A percentile compares a stretch with the other conserved stretches of the same genome.
These are phyloP conservation scores for Xylaria multiplex DNA, from an alignment of 2,329 filamentous ascomycete genomes.

Conservation along the genomic window DNA sequence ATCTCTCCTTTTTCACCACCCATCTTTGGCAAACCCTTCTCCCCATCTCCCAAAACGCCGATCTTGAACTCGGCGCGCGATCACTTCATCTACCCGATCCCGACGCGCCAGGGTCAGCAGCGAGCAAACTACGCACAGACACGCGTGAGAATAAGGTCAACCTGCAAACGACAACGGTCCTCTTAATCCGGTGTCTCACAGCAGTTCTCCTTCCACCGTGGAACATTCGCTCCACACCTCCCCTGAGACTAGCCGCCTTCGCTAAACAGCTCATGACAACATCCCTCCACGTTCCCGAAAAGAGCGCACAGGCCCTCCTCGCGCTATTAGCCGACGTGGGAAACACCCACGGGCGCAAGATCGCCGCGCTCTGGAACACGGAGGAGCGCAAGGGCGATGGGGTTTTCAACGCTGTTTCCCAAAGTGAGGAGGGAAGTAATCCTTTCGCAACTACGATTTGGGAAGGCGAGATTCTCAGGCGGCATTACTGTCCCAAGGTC, in stretches of 20 bases:
- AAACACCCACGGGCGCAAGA: constrained; percentile 82
- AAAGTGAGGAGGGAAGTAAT: constrained; percentile 85
- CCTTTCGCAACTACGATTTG: constrained; percentile 90
- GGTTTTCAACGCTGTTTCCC: constrained; percentile 77
- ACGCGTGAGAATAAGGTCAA: constrained; percentile 78
- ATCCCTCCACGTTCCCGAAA: constrained; percentile 88
- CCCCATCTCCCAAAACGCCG: constrained; percentile 79
- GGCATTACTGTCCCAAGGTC: constrained; percentile 88
- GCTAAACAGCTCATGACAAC: constrained; percentile 88
- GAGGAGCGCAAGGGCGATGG: constrained; percentile 94
- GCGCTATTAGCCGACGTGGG: constrained; percentile 81
- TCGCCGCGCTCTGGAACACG: constrained; percentile 89
- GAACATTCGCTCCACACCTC: constrained; percentile 79
- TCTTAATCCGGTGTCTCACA: constrained; percentile 87
- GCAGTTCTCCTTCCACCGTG: constrained; percentile 81
- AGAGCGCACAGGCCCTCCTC: constrained; percentile 82
- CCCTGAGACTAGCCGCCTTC: constrained; percentile 88
- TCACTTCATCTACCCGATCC: constrained; percentile 77
- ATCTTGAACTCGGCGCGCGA: constrained; percentile 83
- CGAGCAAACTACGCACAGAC: constrained; percentile 54
- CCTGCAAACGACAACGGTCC: constrained; percentile 91
- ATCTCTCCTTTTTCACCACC: constrained; percentile 93
- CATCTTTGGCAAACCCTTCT: constrained; percentile 91
- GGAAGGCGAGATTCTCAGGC: constrained; percentile 88
- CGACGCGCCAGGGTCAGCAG: constrained; percentile 54